Evolutionary conservation across 2,329 filamentous ascomycete species (phyloP), one percentile per base, ranked within the genome.

Genomic region (Aspergillus ochraceoroseus): DNA sequence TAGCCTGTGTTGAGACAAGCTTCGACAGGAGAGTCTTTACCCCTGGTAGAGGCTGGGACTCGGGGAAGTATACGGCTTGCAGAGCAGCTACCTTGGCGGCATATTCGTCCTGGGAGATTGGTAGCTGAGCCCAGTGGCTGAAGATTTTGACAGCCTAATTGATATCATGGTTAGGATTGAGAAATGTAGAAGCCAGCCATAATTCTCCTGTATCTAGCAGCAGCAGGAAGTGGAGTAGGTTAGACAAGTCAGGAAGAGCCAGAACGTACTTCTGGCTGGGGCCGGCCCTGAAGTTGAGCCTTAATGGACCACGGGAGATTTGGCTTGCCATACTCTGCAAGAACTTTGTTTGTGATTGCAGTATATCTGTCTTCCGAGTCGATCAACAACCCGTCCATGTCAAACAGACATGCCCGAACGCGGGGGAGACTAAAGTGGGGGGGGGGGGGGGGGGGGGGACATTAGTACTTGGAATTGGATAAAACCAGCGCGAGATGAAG

Each of bases 311-410:
- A 96, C 1, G 92, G 90, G n/a, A 96, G 72, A 9, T 70, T 63
- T 1, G 86, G 83, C 34, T 79, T 80, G 56, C 75, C 77, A 65
- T 92, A 87, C 59, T 84, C 80, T 41, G 75, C 72, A 26, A 98
- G 81, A 25, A 96, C 77, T 15, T 79, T 72, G 68, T 98, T 95
- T 46, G 88, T 84, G 66, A 85, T 84, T 17, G 77, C 62, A 0
- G 87, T 92, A 72, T 96, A 96, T 43, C 80, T 71, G 59, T 96
- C 92, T 71, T 96, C 92, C 22, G 86, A 88, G 67, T 96, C 82
- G 61, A 98, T 85, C 13, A 98, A 79, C 23, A 98, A 82, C 46
- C 92, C 92, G 66, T 98, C 92, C 89, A 96, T 95, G 72, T 98
- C 92, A 65, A 98, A 96, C 51, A 98, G 82, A 66, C 89, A 95